Base-by-base conservation (phyloP, 768 basidiomycete species). In the Trametes elegans region DNA sequence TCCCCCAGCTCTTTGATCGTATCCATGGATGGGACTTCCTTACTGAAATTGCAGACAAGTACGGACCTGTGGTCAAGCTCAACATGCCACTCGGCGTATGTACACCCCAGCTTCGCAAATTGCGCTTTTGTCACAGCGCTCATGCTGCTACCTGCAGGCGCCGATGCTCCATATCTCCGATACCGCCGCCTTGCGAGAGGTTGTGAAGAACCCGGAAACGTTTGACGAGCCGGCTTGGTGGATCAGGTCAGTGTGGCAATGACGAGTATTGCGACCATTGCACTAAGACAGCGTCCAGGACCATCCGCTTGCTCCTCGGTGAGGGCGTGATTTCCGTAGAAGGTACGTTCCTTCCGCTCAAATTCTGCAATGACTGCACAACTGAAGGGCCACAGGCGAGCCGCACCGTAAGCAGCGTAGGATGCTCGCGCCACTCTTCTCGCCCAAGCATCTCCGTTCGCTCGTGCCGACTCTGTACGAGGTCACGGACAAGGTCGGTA, bases 331-430 rank as follows among this genome's bases (percentile, higher is more conserved):
- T 61, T 9, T 29, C 46, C 1, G 60, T 57, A 3, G n/a, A 27
- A n/a, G 59, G 59, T 61, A 36, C 7, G 56, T 16, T 0, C 10
- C 28, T 8, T 18, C 3, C 2, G 19, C 9, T 14, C 28, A 16
- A 19, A 11, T 6, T n/a, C 34, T 14, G 5, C 34, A 11, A 5
- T 5, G 34, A 35, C 38, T 23, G 11, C 1, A 9, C 19, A 8
- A 14, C 19, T 10, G 5, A 3, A 28, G 9, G 2, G 10, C 28
- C 18, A 10, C 41, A 65, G 66, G 64, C 13, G 57, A 62, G 3
- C 45, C 53, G 27, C 62, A 65, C 36, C 23, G 55, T 9, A 64
- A 55, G 27, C 66, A 67, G 49, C 62, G 64, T 16, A 65, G 62
- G 47, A 31, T 63, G 40, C 47, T 63, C 24, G 55, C 41, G 11